These are phyloP conservation scores for Clonostachys sp. DNA, from an alignment of 2,329 filamentous ascomycete species.

Conservation along the genomic window DNA sequence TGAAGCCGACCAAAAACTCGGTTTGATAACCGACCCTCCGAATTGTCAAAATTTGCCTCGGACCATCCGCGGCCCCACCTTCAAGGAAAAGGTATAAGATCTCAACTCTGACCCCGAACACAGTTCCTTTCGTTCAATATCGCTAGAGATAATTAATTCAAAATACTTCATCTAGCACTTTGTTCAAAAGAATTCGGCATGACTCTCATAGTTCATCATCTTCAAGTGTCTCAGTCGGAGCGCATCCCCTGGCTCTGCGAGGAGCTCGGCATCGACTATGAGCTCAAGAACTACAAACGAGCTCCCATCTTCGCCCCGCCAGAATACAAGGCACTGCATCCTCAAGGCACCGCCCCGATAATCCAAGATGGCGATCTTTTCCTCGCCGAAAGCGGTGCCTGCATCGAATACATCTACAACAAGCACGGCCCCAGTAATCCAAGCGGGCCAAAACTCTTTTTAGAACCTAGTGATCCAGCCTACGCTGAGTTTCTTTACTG, in stretches of 20 bases:
- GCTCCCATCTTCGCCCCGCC: slow-evolving; percentile 23
- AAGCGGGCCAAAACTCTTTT: slow-evolving; percentile 35
- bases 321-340: slow-evolving; percentile 37
- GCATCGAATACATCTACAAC: slow-evolving; percentile 52
- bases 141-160: neutral
- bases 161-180: neutral
- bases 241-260: slow-evolving; percentile 62
- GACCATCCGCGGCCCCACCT: neutral
- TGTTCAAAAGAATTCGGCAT: neutral
- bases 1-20: no score
- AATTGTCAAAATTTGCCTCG: neutral
- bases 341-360: slow-evolving; percentile 52
- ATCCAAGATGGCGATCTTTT: slow-evolving; percentile 51
- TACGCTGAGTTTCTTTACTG: slow-evolving; percentile 62
- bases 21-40: no score
- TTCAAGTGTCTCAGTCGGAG: slow-evolving; percentile 57
- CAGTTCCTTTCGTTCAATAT: neutral
- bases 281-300: slow-evolving; percentile 15
- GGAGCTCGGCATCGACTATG: slow-evolving; percentile 53
- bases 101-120: no score
- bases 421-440: slow-evolving; percentile 1
- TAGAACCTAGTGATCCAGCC: slow-evolving; percentile 24
- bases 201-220: slow-evolving; percentile 41
- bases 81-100: neutral
- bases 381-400: slow-evolving; percentile 56